Base-by-base conservation (phyloP, 2,329 filamentous ascomycete species). In the Samsoniella hepiali region DNA sequence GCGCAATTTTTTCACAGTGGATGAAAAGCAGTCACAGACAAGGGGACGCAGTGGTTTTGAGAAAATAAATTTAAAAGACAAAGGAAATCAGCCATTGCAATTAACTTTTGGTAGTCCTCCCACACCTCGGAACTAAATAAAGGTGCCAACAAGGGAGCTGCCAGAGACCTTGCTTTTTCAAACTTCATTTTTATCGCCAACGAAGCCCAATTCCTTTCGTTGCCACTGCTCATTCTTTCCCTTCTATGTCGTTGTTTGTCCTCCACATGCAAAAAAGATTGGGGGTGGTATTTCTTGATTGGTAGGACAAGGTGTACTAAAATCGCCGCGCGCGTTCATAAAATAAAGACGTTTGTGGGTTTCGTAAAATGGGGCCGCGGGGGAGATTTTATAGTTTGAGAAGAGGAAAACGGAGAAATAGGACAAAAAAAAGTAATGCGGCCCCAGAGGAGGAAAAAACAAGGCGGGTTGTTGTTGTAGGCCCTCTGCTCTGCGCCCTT, bases 31-130 rank as follows among this genome's bases (percentile, higher is more conserved):
- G 38, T 56, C 53, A 56, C 53, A 3, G n/a, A 56, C 36, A 44
- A 49, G 27, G 32, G 2, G 38, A 22, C 38, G 15, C 27, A 7
- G 15, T 31, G 13, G 22, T 44, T 61, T 44, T 22, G 51, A 49
- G 53, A 51, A 17, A 64, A 53, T 58, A 38, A 51, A 51, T 58
- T 42, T 50, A 1, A 63, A 64, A 57, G 34, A 64, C 57, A 64
- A 64, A 64, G 34, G 58, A 58, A 63, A 60, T 58, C 70, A 73
- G 71, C 72, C 72, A 69, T 75, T 73, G 75, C 76, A 76, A 78
- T 77, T 61, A 64, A 78, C 76, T 78, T 77, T 77, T 77, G 72
- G 74, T 74, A 74, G 71, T 71, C 75, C 72, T 67, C 72, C 49
- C 70, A 68, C 75, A 76, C 72, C 75, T 74, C 51, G 69, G 66